Evolutionary conservation across 257 asterid species (phyloP).

Genomic region (Echium plantagineum): DNA sequence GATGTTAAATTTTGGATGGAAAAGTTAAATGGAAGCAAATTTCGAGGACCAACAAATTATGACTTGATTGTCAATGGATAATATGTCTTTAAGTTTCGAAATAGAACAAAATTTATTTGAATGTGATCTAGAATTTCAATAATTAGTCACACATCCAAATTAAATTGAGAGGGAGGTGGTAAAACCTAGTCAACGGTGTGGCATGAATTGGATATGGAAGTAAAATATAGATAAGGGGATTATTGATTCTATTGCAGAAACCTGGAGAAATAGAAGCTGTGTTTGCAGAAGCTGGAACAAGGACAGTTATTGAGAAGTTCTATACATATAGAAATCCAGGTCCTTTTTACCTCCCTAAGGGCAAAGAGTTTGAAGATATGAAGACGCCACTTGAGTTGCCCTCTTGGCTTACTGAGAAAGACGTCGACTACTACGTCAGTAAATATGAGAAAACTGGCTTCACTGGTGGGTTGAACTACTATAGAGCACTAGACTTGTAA

Average conservation of each 20-base stretch:
- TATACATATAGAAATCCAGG: conserved; percentile 13
- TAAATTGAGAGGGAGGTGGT: too few species aligned
- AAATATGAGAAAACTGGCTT: conserved; percentile 20
- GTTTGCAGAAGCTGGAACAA: conserved; percentile 16
- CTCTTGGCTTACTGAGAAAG: conserved; percentile 19
- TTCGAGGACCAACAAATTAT: too few species aligned
- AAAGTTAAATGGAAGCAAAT: too few species aligned
- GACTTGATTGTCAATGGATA: too few species aligned
- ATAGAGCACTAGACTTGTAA: conserved; percentile 25
- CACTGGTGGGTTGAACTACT: conserved; percentile 21
- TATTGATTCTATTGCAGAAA: conserved; percentile 13
- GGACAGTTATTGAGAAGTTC: conserved; percentile 11
- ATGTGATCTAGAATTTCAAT: too few species aligned
- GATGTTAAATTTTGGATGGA: too few species aligned
- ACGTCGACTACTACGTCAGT: conserved; percentile 13
- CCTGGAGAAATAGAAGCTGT: conserved; percentile 25
- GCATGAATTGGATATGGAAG: too few species aligned
- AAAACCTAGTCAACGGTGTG: too few species aligned
- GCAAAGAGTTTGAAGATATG: conserved; percentile 15
- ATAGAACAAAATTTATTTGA: too few species aligned
- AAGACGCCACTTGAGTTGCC: conserved; percentile 11
- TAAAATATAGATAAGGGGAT: neutral
- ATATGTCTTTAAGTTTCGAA: too few species aligned
- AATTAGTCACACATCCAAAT: too few species aligned
- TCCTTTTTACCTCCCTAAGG: conserved; percentile 21